Evolutionary conservation across 768 basidiomycete species (phyloP).

Genomic region (Pleurotus salmoneostramineus): DNA sequence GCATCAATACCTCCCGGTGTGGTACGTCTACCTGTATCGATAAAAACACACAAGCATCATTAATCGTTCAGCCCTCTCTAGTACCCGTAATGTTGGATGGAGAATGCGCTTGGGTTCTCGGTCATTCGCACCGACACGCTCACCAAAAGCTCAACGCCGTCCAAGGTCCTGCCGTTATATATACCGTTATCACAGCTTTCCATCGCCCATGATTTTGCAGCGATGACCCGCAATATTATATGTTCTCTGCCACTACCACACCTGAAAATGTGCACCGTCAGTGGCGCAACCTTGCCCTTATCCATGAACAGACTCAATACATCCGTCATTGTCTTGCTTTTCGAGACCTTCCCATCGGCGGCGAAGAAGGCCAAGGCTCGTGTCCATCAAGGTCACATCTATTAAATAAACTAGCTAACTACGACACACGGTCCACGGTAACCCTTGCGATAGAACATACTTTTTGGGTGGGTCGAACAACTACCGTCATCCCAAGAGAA

Average conservation of each 20-base stretch:
- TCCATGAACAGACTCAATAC: not conserved
- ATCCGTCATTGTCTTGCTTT: not conserved
- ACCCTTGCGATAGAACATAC: not conserved
- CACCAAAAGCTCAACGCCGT: not conserved
- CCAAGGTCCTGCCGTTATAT: no score
- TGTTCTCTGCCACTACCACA: not conserved
- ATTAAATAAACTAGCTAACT: not conserved
- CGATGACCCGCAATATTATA: no score
- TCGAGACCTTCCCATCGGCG: not conserved
- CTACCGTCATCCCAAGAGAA: not conserved
- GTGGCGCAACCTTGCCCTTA: not conserved
- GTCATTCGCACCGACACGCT: not conserved
- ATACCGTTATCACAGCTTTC: no score
- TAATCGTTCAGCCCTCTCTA: not conserved
- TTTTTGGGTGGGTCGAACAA: not conserved
- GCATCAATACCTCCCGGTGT: not conserved
- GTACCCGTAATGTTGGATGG: not conserved
- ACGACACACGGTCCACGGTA: not conserved
- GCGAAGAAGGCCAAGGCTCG: not conserved
- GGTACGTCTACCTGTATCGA: not conserved
- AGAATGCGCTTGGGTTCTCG: not conserved
- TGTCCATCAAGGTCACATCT: not conserved
- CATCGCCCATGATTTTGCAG: not conserved
- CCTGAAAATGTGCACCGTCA: not conserved
- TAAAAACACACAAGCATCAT: not conserved